Evolutionary conservation across 1,284 basidiomycete genomes (phyloP).

Genomic region (Peniophora sp.): DNA sequence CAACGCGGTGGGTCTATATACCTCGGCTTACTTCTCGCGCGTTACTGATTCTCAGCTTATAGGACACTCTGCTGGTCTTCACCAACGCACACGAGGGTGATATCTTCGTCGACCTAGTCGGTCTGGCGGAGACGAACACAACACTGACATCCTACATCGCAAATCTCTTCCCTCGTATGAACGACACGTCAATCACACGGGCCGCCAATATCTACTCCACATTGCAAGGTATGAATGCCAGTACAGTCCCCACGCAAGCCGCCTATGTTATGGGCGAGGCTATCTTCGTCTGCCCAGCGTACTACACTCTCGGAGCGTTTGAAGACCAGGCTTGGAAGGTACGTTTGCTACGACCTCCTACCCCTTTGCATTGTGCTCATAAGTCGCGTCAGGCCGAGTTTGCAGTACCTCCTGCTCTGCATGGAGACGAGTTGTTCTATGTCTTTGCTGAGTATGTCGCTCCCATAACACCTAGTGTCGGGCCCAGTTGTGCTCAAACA

Average conservation of each 20-base stretch:
- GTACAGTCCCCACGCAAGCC: constrained; percentile 9
- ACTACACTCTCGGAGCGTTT: constrained; percentile 6
- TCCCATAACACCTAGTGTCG: background rate
- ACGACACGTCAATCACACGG: constrained; percentile 5
- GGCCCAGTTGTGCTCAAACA: background rate
- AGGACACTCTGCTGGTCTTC: constrained; percentile 7
- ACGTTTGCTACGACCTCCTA: background rate
- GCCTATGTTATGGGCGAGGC: constrained; percentile 15
- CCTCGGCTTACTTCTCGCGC: background rate
- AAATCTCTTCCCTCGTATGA: constrained; percentile 6
- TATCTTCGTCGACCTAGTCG: constrained; percentile 2
- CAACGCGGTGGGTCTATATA: constrained; percentile 1
- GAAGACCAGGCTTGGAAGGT: constrained; percentile 4
- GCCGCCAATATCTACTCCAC: constrained; percentile 10
- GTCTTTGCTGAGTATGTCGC: constrained; percentile 12
- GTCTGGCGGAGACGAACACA: background rate
- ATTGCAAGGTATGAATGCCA: background rate
- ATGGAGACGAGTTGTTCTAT: constrained; percentile 10
- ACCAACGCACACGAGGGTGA: constrained; percentile 8
- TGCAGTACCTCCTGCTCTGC: constrained; percentile 4
- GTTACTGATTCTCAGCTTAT: background rate
- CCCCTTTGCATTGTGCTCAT: background rate
- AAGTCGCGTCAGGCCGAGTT: constrained; percentile 4
- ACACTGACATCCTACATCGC: constrained; percentile 5
- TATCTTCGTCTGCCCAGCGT: constrained; percentile 7